Conservation (phyloP, 495 filamentous ascomycete genomes). For the Terfezia boudieri region DNA sequence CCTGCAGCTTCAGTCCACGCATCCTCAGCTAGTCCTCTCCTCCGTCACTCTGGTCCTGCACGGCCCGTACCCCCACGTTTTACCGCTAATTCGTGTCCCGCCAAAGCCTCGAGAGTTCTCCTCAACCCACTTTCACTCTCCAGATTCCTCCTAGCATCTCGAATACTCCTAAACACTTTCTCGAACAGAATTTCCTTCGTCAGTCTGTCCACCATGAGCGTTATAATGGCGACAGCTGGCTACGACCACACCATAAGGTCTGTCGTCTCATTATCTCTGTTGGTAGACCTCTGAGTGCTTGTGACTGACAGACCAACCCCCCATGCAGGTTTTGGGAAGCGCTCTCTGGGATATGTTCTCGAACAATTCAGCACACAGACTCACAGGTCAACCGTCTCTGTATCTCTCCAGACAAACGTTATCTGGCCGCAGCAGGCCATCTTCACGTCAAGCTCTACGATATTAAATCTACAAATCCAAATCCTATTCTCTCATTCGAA, state of each 20-base stretch:
- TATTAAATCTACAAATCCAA: conserved; percentile 87
- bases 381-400: conserved; percentile 96
- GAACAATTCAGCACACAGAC: conserved; percentile 91
- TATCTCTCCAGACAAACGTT: conserved; percentile 94
- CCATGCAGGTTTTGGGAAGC: conserved; percentile 81
- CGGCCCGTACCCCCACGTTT: no score
- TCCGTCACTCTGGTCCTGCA: no score
- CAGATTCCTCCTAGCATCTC: no score
- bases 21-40: no score
- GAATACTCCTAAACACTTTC: no score
- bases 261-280: neutral
- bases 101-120: no score
- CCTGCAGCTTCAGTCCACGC: no score
- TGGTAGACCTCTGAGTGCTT: neutral
- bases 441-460: conserved; percentile 93
- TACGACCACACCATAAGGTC: conserved; percentile 98
- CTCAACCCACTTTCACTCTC: no score
- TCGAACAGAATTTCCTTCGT: no score
- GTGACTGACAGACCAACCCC: neutral
- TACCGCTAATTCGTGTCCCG: no score
- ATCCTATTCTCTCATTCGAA: conserved; percentile 76
- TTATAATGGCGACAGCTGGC: conserved; percentile 41
- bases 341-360: conserved; percentile 87
- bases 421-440: conserved; percentile 81
- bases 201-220: conserved; percentile 4